Conservation (phyloP, 495 filamentous ascomycete genomes). For the Cudoniella acicularis region DNA sequence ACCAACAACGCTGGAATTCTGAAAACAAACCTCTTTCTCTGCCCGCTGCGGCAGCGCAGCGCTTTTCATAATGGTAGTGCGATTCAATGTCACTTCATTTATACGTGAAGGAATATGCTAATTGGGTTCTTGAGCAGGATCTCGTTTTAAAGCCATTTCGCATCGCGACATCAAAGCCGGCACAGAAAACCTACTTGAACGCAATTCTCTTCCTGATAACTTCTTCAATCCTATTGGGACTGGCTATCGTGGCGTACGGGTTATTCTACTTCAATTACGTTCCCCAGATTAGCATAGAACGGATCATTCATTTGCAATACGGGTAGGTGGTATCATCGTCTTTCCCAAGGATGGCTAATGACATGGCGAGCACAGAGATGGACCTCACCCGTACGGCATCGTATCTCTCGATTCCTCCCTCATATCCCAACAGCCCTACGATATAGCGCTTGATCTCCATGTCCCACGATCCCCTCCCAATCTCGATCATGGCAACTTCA, state of each 20-base stretch:
- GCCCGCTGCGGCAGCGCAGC: constrained; percentile 6
- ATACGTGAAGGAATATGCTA: not conserved
- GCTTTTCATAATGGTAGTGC: not conserved
- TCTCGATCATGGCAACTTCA: constrained; percentile 77
- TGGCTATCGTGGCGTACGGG: constrained; percentile 65
- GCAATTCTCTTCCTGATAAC: constrained; percentile 60
- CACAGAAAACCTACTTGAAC: constrained; percentile 68
- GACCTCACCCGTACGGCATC: constrained; percentile 50
- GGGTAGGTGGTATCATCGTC: no score
- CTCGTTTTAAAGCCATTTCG: constrained; percentile 41
- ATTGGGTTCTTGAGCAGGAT: constrained; percentile 16
- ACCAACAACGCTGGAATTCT: not conserved
- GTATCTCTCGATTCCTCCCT: constrained; percentile 39
- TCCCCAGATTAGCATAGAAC: constrained; percentile 60
- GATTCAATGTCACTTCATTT: not conserved
- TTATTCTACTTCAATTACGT: constrained; percentile 82
- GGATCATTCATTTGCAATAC: constrained; percentile 77
- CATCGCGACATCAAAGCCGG: constrained; percentile 59
- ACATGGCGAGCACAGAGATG: constrained; percentile 33
- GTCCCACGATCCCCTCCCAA: constrained; percentile 60
- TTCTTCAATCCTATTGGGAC: constrained; percentile 52
- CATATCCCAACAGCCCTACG: constrained; percentile 56
- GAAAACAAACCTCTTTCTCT: not conserved
- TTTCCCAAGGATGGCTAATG: not conserved
- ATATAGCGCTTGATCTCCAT: constrained; percentile 54